Evolutionary conservation across 306 rosid species (phyloP), one percentile per base, ranked within the genome.

Genomic region (Dryas alaskensis): DNA sequence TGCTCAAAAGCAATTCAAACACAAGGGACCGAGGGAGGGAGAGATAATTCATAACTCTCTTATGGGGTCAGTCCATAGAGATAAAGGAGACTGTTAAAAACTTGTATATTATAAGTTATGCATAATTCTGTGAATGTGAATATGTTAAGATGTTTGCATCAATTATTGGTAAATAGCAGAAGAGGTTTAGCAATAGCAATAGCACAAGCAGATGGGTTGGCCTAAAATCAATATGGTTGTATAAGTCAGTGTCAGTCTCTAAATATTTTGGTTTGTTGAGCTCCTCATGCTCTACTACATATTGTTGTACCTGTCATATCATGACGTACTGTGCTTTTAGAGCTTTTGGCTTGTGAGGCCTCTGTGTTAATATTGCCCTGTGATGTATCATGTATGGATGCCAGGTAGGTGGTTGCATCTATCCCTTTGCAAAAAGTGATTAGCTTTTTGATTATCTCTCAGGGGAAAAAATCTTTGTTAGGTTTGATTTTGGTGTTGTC

Each of bases 281-380:
- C 31, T 12, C 68, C 50, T 64, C 51, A 1, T 31, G 3, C 37
- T 31, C 37, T 31, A 31, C 37, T 4, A 9, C 16, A 9, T 42
- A n/a, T 17, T 63, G 67, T 63, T 63, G 8, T 8, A 67, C 49
- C 27, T 67, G 58, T 67, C 72, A 27, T 27, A 25, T 67, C 72
- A 31, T 27, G 3, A 67, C 22, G 22, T 22, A 22, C 25, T 5
- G 11, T 67, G 72, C 72, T 37, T 67, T 49, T 67, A n/a, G 14
- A 67, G 72, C 59, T 67, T 67, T 67, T 27, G 59, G 59, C 53
- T 49, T 48, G 72, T 67, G 72, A 67, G 46, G 59, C 31, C 62
- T 22, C 5, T 22, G 62, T 54, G n/a, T 3, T 54, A 8, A 19
- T 60, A 40, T 37, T 12, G 17, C 55, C 55, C n/a, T 51, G n/a